phyloP scores from a whole-genome alignment of 2,329 filamentous ascomycete species.

The Verticillium nonalfalfae region DNA sequence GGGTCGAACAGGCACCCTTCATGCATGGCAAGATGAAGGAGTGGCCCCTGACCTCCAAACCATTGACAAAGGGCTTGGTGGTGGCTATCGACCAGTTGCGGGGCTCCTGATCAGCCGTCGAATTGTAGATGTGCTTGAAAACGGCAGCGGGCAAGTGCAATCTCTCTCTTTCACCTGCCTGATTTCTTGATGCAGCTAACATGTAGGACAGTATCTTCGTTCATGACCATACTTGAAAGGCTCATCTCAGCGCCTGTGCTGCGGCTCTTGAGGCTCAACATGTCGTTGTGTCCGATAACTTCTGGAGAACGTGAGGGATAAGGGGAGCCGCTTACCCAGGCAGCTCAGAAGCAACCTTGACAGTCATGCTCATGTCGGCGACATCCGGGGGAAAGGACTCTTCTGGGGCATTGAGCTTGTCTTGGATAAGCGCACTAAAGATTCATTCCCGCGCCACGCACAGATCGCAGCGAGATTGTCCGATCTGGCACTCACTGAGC shows the following conservation, averaged over 20 bases:
- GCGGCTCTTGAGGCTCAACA: conserved; percentile 20
- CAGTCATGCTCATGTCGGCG: conserved; percentile 22
- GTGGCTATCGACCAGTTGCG: conserved; percentile 49
- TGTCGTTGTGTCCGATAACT: conserved; percentile 27
- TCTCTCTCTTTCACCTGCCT: not conserved
- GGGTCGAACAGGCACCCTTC: conserved; percentile 53
- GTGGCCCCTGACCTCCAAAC: conserved; percentile 48
- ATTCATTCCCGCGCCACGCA: conserved; percentile 23
- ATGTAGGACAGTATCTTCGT: conserved; percentile 5
- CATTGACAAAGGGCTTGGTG: conserved; percentile 53
- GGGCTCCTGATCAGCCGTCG: conserved; percentile 43
- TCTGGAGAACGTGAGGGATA: conserved; percentile 20
- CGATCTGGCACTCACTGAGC: conserved; percentile 18
- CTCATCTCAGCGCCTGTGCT: conserved; percentile 18
- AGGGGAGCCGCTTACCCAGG: conserved; percentile 21
- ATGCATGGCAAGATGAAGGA: conserved; percentile 56
- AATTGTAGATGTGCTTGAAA: conserved; percentile 42
- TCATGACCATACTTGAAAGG: conserved; percentile 19
- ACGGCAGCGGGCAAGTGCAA: conserved; percentile 26
- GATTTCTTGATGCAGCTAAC: not conserved
- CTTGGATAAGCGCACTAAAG: conserved; percentile 24
- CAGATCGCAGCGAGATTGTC: conserved; percentile 19
- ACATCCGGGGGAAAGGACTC: conserved; percentile 32
- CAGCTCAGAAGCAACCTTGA: conserved; percentile 3
- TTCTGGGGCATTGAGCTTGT: conserved; percentile 45